Evolutionary conservation across 257 asterid genomes (phyloP).

Genomic region (Nyctanthes arbortristis): DNA sequence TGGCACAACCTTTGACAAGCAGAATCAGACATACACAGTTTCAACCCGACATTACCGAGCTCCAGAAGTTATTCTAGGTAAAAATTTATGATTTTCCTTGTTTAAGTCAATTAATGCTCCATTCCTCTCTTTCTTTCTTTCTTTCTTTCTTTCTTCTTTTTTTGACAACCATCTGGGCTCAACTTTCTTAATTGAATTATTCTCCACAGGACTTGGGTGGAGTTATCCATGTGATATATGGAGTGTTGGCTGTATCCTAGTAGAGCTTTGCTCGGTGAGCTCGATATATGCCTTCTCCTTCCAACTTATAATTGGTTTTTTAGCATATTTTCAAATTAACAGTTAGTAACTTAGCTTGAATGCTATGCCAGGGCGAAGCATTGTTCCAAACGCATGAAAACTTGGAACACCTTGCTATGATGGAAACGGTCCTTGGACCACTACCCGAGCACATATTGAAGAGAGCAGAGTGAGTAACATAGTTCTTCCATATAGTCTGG

Average conservation of each 20-base stretch:
- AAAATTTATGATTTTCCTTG: not conserved
- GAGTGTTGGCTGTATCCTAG: conserved; percentile 20
- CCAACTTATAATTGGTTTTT: not conserved
- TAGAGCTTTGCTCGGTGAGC: conserved; percentile 17
- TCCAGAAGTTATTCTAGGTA: conserved; percentile 19
- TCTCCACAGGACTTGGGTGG: conserved; percentile 11
- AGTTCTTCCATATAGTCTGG: too few species aligned
- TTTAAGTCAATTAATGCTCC: not conserved
- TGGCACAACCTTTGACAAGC: conserved; percentile 11
- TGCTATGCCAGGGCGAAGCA: conserved; percentile 64
- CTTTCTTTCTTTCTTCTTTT: not conserved
- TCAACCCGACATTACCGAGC: conserved; percentile 24
- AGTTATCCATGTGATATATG: conserved; percentile 18
- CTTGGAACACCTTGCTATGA: conserved; percentile 95
- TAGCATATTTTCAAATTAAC: not conserved
- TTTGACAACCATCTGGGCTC: not conserved
- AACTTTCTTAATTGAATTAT: not conserved
- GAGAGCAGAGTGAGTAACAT: conserved; percentile 62
- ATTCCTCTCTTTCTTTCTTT: not conserved
- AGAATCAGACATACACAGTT: conserved; percentile 8
- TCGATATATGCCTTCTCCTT: not conserved
- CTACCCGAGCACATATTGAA: conserved; percentile 78
- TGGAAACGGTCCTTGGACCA: conserved; percentile 88
- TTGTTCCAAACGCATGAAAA: conserved; percentile 91
- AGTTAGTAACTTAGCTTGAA: not conserved